These are phyloP conservation scores for Leucogyrophana mollusca DNA, from an alignment of 768 basidiomycete species.

Conservation along the genomic window DNA sequence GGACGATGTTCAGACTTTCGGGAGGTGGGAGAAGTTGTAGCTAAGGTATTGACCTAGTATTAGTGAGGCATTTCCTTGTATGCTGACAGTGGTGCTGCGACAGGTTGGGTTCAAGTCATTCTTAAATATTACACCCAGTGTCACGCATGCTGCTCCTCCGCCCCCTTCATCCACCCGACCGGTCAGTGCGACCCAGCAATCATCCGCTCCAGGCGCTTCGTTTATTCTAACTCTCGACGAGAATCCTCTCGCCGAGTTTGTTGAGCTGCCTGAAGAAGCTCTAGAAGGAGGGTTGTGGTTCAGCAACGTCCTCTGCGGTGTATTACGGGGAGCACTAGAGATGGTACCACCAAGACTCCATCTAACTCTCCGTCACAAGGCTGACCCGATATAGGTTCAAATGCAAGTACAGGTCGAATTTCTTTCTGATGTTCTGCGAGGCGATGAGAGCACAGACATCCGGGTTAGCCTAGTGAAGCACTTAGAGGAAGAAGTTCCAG, in stretches of 20 bases:
- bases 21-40: conserved; percentile 93
- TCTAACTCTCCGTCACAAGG: too few species aligned
- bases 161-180: conserved; percentile 50
- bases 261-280: conserved; percentile 92
- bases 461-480: conserved; percentile 88
- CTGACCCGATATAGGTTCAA: conserved; percentile 63
- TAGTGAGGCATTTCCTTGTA: not conserved
- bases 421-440: conserved; percentile 85
- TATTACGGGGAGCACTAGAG: conserved; percentile 88
- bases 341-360: conserved; percentile 65
- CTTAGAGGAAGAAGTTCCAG: conserved; percentile 93
- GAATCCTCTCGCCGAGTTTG: conserved; percentile 96
- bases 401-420: conserved; percentile 93
- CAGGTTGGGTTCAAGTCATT: conserved; percentile 99
- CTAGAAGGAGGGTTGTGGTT: conserved; percentile 95
- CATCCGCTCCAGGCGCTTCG: conserved; percentile 46
- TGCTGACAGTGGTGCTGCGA: conserved; percentile 1
- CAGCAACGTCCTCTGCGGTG: conserved; percentile 94
- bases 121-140: conserved; percentile 83
- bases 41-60: conserved; percentile 71
- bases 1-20: conserved; percentile 92
- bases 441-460: conserved; percentile 94
- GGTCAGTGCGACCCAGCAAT: conserved; percentile 38
- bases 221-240: conserved; percentile 92
- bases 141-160: conserved; percentile 66